Evolutionary conservation across 441 rosid genomes (phyloP), one percentile per base, ranked within the genome.

Genomic region (Pelargonium citronellum): DNA sequence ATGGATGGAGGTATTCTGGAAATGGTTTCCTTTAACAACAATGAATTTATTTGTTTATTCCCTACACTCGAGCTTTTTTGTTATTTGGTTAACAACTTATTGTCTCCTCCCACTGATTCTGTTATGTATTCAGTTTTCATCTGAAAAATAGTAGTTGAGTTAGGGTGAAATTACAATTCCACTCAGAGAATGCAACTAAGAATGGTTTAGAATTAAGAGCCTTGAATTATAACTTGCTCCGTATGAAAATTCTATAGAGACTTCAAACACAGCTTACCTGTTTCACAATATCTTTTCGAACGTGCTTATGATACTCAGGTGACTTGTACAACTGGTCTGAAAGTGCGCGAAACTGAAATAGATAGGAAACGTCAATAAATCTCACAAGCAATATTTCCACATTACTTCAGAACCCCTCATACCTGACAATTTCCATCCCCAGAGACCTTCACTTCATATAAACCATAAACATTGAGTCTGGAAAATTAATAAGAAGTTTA

Each of bases 381-480:
- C 41, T 69, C 46, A 51, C 41, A 58, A 58, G 71, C 53, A 72
- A 13, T 4, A 51, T 61, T 68, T 66, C 67, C 49, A 51, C 60
- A 60, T 44, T 67, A 69, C 57, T 43, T 41, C 34, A 47, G 49
- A 60, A 66, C 37, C 67, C 64, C 8, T 46, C 51, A 46, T 81
- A 91, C 98, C 97, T 94, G 98, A 75, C 98, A 94, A 76, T 94
- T 94, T 71, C 98, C 98, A 77, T 94, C 98, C 58, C 98, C 97
- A 16, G 95, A 88, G 74, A 94, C 96, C 79, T 88, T 91, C 75
- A 89, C 86, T 85, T 94, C 98, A 66, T 67, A 85, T 71, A 91
- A 80, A 74, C 97, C 89, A 82, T 94, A 91, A 73, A 82, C 83
- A 64, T 88, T 79, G 67, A 94, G 80, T 91, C 97, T 92, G 82